Conservation (phyloP, 2,329 filamentous ascomycete genomes). For the Pyrenophora tritici-repentis region DNA sequence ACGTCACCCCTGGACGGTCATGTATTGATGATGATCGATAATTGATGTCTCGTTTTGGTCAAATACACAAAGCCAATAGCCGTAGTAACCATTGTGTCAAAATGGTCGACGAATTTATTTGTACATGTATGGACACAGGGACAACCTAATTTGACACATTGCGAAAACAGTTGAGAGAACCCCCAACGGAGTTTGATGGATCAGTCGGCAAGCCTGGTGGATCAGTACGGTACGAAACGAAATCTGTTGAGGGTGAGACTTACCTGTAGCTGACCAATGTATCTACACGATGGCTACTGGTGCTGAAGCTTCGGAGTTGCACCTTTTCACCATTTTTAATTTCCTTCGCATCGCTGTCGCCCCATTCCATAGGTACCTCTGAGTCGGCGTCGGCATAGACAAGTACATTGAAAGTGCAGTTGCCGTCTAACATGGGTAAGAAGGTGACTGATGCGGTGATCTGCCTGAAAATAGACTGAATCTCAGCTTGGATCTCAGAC, state of each 20-base stretch:
- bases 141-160: background rate
- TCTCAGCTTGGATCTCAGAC: conserved; percentile 90
- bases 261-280: conserved; percentile 90
- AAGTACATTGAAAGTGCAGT: conserved; percentile 98
- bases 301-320: conserved; percentile 93
- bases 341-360: conserved; percentile 96
- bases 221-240: conserved; percentile 11
- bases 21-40: too few species aligned
- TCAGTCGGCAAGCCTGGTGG: conserved; percentile 32
- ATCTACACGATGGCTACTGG: conserved; percentile 89
- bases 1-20: too few species aligned
- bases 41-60: too few species aligned
- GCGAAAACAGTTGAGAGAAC: background rate
- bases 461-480: conserved; percentile 94
- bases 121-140: too few species aligned
- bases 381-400: conserved; percentile 97
- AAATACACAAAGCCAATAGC: too few species aligned
- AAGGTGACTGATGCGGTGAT: conserved; percentile 98
- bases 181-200: background rate
- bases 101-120: too few species aligned
- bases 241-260: conserved; percentile 1
- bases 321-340: conserved; percentile 94
- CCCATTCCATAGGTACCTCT: conserved; percentile 97
- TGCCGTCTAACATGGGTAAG: conserved; percentile 86
- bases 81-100: too few species aligned